phyloP scores from a whole-genome alignment of 1,284 basidiomycete species.

The Ganoderma lingzhi region DNA sequence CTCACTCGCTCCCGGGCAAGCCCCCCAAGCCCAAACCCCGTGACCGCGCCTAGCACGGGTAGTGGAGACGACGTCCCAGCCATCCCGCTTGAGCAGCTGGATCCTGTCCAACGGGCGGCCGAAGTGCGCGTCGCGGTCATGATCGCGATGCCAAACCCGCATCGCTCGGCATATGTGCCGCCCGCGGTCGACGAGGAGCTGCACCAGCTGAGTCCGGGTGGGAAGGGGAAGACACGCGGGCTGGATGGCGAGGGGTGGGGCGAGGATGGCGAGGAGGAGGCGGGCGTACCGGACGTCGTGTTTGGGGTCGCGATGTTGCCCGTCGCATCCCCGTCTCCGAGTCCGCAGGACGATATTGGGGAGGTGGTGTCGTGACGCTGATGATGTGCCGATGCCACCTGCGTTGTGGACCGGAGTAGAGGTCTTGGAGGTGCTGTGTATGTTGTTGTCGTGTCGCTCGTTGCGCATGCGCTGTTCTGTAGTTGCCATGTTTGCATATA shows the following conservation, averaged over 20 bases:
- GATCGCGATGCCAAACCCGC: conserved; percentile 66
- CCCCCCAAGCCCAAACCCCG: neutral
- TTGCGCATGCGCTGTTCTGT: neutral
- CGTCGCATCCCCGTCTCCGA: neutral
- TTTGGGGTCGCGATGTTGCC: conserved; percentile 51
- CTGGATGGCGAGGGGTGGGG: conserved; percentile 32
- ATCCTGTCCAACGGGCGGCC: conserved; percentile 28
- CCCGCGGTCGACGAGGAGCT: conserved; percentile 16
- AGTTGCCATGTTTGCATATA: neutral
- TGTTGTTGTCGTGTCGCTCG: neutral
- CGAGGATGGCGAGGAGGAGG: conserved; percentile 43
- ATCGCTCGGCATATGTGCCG: conserved; percentile 33
- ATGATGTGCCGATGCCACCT: neutral
- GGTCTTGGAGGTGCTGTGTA: neutral
- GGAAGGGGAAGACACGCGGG: conserved; percentile 43
- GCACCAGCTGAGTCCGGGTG: conserved; percentile 4
- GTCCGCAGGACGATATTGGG: neutral
- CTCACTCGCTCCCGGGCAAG: conserved; percentile 25
- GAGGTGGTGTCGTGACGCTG: neutral
- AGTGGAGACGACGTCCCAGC: conserved; percentile 12
- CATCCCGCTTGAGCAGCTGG: conserved; percentile 25
- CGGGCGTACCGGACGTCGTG: conserved; percentile 55
- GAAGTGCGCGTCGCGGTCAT: conserved; percentile 63
- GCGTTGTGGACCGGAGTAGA: neutral
- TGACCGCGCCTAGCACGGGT: conserved; percentile 5